Base-by-base conservation (phyloP, 148 eudicot genomes). In the Rhododendron ferrugineum region DNA sequence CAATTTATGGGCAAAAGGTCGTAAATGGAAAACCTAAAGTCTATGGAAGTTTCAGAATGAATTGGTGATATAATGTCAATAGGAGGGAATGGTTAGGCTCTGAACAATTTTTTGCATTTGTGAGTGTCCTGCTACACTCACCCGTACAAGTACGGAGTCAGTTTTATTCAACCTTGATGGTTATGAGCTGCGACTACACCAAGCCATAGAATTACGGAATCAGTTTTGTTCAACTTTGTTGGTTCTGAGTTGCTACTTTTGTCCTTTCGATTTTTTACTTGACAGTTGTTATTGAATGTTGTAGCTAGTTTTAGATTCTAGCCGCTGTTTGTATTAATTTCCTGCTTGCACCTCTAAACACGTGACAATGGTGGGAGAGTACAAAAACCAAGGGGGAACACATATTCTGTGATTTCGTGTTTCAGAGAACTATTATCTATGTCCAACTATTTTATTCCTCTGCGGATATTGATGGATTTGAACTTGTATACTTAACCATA, bases 281-380 rank as follows among this genome's bases (percentile, higher is more conserved):
- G 22, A 16, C 3, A 18, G 13, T 23, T 16, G 6, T 56, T 14
- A 77, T 78, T 44, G 23, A 49, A 23, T 11, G 79, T 26, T 84
- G 36, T 60, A 66, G 40, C 77, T 52, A 23, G 34, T 80, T 83
- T 85, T 78, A 50, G 83, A 70, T 78, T 50, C 23, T 72, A 78
- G 87, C 84, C 79, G 68, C 81, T 49, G 40, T 30, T 77, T 77
- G 77, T 68, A 11, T 34, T 70, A 82, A 58, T 32, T 30, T 26
- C 26, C 10, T 32, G 23, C 30, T 84, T 52, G 1, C 37, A 6
- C 22, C 36, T 18, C 54, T 50, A 58, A 22, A 22, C 68, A 60
- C 0, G 28, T 23, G 26, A 23, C 28, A 23, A 60, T 6, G 26
- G 10, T 20, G 28, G 68, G 10, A 60, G 68, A 22, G 9, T 23